Evolutionary conservation across 2,329 filamentous ascomycete genomes (phyloP), one percentile per base, ranked within the genome.

Genomic region (Paecilomyces variotii): DNA sequence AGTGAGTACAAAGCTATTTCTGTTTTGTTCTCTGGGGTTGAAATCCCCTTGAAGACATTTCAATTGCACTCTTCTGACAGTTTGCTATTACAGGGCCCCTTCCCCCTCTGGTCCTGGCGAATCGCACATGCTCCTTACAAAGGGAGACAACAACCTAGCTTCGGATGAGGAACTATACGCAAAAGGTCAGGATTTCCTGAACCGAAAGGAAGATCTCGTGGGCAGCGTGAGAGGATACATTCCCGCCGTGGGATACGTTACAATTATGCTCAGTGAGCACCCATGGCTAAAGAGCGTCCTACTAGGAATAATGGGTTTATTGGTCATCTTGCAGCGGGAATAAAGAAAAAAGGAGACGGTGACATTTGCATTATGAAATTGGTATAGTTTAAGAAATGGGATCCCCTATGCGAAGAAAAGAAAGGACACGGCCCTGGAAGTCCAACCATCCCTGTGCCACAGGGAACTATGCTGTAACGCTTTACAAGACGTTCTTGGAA

Each of bases 211-310:
- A 70, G 93, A 97, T 71, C 92, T 99, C 58, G 90, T 99, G 59
- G 94, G 94, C 53, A 96, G 89, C 65, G 94, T 97, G 5, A 80
- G 94, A 10, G 94, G 84, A 39, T 99, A 95, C 73, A 87, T 97
- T 59, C 94, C 94, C 0, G 95, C 94, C 68, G 91, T 97, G 12
- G 94, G 94, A 64, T 97, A 97, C 71, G 92, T 97, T 53, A 99
- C 94, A 1, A 99, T 99, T 67, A 80, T 97, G 74, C 80, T 99
- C 62, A 94, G 90, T 62, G 94, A 99, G 74, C 87, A 99, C 72
- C 94, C 94, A 4, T 97, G 93, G 93, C 74, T 97, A 67, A 99
- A 99, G 84, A 95, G 90, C 51, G 93, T 87, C 27, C 90, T 97
- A 87, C 75, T 99, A 69, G 93, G 90, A 1, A 83, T 97, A 55